Conservation (phyloP, 164 flowering plant genomes). For the Pachysandra terminalis region DNA sequence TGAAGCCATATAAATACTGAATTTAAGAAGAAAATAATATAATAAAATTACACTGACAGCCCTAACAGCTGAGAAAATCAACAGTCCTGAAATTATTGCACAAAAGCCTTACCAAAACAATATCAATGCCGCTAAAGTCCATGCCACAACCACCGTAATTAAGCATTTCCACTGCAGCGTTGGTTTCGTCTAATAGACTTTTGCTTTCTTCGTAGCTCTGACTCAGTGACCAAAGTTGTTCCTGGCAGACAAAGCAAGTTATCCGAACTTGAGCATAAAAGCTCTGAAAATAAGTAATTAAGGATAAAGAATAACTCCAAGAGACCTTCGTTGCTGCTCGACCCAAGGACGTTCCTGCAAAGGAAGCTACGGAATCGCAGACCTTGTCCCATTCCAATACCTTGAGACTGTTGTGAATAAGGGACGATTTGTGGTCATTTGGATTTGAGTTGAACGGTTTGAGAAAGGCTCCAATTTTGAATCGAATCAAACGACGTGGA, state of each 20-base stretch:
- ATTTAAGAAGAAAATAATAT: no score
- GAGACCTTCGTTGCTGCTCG: constrained; percentile 59
- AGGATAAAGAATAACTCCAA: neutral
- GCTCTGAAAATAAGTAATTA: constrained; percentile 1
- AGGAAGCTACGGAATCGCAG: constrained; percentile 76
- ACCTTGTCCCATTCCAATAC: constrained; percentile 86
- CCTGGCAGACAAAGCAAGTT: constrained; percentile 27
- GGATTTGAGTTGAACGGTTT: constrained; percentile 16
- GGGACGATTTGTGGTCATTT: constrained; percentile 16
- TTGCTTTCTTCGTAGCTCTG: constrained; percentile 63
- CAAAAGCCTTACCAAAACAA: constrained; percentile 35
- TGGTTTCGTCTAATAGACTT: constrained; percentile 65
- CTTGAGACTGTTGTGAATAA: constrained; percentile 44
- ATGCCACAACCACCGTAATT: constrained; percentile 57
- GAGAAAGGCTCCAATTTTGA: constrained; percentile 21
- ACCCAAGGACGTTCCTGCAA: constrained; percentile 74
- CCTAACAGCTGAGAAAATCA: neutral
- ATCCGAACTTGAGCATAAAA: neutral
- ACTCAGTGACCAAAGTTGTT: constrained; percentile 56
- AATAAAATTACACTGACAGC: neutral
- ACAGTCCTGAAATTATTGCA: neutral
- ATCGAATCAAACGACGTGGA: neutral
- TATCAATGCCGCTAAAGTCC: constrained; percentile 53
- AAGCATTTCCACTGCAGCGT: constrained; percentile 76
- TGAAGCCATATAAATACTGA: neutral